These are phyloP conservation scores for Septoria petroselini DNA, from an alignment of 2,329 filamentous ascomycete species.

Conservation along the genomic window DNA sequence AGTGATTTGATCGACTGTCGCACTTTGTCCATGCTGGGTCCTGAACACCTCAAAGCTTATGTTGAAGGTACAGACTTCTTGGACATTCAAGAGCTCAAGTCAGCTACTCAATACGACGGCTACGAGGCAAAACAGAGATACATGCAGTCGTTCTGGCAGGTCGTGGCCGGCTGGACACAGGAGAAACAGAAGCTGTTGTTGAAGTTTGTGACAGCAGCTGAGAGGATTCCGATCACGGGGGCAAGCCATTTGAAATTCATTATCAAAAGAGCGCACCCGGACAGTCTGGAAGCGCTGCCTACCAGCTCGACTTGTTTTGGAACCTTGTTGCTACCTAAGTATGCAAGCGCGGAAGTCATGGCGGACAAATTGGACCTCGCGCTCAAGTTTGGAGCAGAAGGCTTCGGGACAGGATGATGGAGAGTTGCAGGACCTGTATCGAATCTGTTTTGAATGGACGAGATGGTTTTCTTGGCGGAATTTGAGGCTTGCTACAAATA, in stretches of 20 bases:
- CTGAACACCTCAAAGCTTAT: conserved; percentile 68
- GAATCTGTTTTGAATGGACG: no score
- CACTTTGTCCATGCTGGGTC: conserved; percentile 56
- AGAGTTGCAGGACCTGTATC: background rate
- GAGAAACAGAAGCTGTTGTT: conserved; percentile 72
- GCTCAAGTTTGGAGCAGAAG: conserved; percentile 73
- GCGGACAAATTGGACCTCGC: conserved; percentile 76
- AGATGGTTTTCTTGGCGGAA: no score
- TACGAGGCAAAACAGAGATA: conserved; percentile 68
- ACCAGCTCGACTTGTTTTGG: conserved; percentile 94
- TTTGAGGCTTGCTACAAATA: no score
- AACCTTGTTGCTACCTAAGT: conserved; percentile 80
- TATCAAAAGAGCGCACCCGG: conserved; percentile 72
- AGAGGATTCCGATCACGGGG: conserved; percentile 84
- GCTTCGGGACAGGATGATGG: conserved; percentile 63
- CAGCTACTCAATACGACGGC: conserved; percentile 73
- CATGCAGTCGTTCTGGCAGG: conserved; percentile 78
- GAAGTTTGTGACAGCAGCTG: conserved; percentile 92
- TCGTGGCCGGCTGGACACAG: conserved; percentile 66
- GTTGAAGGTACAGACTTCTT: conserved; percentile 83
- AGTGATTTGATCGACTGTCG: conserved; percentile 22
- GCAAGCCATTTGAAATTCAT: conserved; percentile 78
- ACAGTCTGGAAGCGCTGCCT: conserved; percentile 60
- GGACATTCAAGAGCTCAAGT: conserved; percentile 69
- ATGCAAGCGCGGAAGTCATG: conserved; percentile 66